These are phyloP conservation scores for Fraxinus velutina DNA, from an alignment of 305 asterid species.

Conservation along the genomic window DNA sequence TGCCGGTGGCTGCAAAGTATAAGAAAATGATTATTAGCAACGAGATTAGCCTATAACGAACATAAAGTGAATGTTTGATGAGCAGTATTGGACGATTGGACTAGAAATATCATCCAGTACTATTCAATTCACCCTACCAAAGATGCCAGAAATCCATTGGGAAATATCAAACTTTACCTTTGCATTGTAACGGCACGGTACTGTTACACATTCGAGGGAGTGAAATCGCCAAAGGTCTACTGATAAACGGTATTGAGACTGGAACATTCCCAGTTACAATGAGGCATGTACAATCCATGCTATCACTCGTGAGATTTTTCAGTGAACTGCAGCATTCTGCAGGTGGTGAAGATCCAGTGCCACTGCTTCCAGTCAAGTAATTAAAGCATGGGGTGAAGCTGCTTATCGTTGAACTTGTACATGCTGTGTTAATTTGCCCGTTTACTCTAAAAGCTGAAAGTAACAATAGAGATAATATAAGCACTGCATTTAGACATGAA, in stretches of 20 bases:
- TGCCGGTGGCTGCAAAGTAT: conserved; percentile 52
- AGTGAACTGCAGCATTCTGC: conserved; percentile 53
- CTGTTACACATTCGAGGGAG: conserved; percentile 49
- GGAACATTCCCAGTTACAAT: conserved; percentile 69
- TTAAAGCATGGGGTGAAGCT: conserved; percentile 62
- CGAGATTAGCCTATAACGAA: neutral
- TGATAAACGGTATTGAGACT: conserved; percentile 51
- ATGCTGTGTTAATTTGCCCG: conserved; percentile 56
- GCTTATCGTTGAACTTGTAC: conserved; percentile 41
- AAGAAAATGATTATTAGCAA: neutral
- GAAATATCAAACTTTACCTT: conserved; percentile 27
- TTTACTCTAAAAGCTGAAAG: conserved; percentile 21
- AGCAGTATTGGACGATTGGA: neutral
- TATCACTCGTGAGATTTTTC: conserved; percentile 32
- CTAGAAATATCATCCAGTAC: too few species aligned
- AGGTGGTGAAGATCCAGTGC: conserved; percentile 44
- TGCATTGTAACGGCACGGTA: conserved; percentile 46
- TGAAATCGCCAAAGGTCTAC: conserved; percentile 37
- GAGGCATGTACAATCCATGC: conserved; percentile 64
- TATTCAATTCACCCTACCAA: too few species aligned
- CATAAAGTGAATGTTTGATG: neutral
- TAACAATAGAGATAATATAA: conserved; percentile 14
- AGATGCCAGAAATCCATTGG: too few species aligned
- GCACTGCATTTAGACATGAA: neutral
- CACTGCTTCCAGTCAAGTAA: conserved; percentile 58